phyloP scores from a whole-genome alignment of 805 yeast species.

The Wickerhamiella parazyma region DNA sequence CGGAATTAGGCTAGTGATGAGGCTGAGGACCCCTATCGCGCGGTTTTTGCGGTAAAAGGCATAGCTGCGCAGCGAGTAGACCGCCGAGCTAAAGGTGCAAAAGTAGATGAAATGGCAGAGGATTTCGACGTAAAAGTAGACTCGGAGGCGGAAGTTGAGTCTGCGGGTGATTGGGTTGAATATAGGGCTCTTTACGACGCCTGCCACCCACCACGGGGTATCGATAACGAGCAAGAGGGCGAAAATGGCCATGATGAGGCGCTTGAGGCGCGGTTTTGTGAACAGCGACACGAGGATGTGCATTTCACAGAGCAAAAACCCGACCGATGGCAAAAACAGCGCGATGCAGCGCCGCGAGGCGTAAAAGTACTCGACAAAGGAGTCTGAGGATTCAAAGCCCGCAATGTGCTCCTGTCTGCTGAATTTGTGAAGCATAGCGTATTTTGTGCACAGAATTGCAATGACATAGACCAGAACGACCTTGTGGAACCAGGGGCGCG shows the following conservation, averaged over 20 bases:
- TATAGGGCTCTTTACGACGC: not conserved
- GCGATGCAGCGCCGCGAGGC: not conserved
- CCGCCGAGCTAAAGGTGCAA: not conserved
- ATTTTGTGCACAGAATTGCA: not conserved
- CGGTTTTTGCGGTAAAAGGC: slow-evolving; percentile 1
- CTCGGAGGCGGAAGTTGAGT: not conserved
- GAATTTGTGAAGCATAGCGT: not conserved
- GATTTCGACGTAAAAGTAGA: slow-evolving; percentile 2
- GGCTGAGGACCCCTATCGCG: not conserved
- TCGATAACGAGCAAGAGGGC: not conserved
- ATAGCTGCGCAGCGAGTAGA: not conserved
- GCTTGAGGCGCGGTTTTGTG: not conserved
- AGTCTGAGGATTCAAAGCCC: slow-evolving; percentile 3
- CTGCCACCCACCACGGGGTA: slow-evolving; percentile 4
- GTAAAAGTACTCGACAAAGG: not conserved
- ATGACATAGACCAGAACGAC: not conserved
- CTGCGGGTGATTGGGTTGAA: not conserved
- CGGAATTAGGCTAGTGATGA: not conserved
- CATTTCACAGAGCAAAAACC: slow-evolving; percentile 2
- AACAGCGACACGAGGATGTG: not conserved
- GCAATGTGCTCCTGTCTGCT: not conserved
- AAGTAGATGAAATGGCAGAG: not conserved
- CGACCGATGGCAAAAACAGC: not conserved
- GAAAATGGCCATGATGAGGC: not conserved
- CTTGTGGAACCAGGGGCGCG: slow-evolving; percentile 5